These are phyloP conservation scores for Ogataea trehaloabstinens DNA, from an alignment of 805 yeast species.

Conservation along the genomic window DNA sequence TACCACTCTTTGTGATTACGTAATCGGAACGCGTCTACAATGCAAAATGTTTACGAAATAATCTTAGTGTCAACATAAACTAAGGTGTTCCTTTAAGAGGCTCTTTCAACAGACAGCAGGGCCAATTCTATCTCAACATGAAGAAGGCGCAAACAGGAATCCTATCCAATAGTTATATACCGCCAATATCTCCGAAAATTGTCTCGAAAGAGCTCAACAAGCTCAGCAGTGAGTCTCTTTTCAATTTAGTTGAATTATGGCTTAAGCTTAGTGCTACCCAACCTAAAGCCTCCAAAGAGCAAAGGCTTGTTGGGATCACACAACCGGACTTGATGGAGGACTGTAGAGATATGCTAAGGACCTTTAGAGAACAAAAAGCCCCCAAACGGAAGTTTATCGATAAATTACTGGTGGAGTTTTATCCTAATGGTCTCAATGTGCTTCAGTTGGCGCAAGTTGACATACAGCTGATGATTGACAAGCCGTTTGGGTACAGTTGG, in stretches of 20 bases:
- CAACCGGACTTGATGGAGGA: constrained; percentile 16
- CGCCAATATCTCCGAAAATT: constrained; percentile 23
- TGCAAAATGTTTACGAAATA: no score
- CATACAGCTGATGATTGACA: constrained; percentile 59
- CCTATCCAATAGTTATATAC: constrained; percentile 34
- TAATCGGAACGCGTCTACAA: no score
- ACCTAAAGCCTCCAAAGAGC: constrained; percentile 23
- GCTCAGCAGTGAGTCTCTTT: constrained; percentile 28
- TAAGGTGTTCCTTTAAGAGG: no score
- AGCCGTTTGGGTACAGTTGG: constrained; percentile 49
- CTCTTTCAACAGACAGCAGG: no score
- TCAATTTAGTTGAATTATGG: constrained; percentile 34
- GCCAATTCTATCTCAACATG: no score
- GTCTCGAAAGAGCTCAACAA: constrained; percentile 26
- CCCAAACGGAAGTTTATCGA: constrained; percentile 40
- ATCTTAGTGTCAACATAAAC: no score
- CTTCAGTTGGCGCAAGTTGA: constrained; percentile 72
- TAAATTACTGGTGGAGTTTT: constrained; percentile 45
- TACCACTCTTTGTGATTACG: no score
- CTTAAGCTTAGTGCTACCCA: constrained; percentile 30
- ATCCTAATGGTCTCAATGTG: constrained; percentile 57
- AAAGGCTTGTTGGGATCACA: constrained; percentile 18
- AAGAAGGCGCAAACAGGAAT: constrained; percentile 25
- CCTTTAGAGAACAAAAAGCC: constrained; percentile 11
- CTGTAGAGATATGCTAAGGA: constrained; percentile 12